Conservation (phyloP, 1,284 basidiomycete genomes). For the Malassezia brasiliensis region DNA sequence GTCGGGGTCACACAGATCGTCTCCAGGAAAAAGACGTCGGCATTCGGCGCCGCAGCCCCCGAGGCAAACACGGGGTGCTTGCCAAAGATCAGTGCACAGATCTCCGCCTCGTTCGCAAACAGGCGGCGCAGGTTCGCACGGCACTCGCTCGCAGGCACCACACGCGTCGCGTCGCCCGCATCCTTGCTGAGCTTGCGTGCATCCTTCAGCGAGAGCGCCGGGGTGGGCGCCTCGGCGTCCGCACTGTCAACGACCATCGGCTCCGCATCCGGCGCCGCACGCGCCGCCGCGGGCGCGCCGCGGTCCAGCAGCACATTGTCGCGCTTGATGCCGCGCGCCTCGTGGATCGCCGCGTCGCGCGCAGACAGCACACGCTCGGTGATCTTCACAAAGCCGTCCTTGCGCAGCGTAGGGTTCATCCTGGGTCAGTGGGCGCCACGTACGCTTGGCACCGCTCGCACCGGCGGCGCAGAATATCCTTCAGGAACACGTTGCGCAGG, state of each 20-base stretch:
- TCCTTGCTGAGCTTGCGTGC: slow-evolving; percentile 33
- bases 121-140: slow-evolving; percentile 81
- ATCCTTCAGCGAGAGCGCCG: slow-evolving; percentile 50
- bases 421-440: slow-evolving; percentile 55
- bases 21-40: slow-evolving; percentile 96
- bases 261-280: slow-evolving; percentile 5
- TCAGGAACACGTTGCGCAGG: slow-evolving; percentile 72
- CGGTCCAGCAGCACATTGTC: slow-evolving; percentile 20
- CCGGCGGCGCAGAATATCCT: slow-evolving; percentile 57
- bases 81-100: slow-evolving; percentile 81
- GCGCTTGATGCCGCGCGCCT: slow-evolving; percentile 53
- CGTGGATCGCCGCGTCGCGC: slow-evolving; percentile 67
- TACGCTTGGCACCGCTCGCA: slow-evolving; percentile 74
- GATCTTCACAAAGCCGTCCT: slow-evolving; percentile 87
- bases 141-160: slow-evolving; percentile 81
- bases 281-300: neutral
- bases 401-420: slow-evolving; percentile 74
- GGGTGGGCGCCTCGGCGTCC: slow-evolving; percentile 54
- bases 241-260: slow-evolving; percentile 13
- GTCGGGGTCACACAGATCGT: slow-evolving; percentile 85
- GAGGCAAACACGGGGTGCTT: slow-evolving; percentile 71
- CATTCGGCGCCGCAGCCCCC: slow-evolving; percentile 55
- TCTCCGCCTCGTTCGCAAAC: slow-evolving; percentile 70
- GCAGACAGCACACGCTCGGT: slow-evolving; percentile 77
- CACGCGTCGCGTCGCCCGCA: slow-evolving; percentile 57